Conservation (phyloP, 345 rosid species). For the Punica granatum region DNA sequence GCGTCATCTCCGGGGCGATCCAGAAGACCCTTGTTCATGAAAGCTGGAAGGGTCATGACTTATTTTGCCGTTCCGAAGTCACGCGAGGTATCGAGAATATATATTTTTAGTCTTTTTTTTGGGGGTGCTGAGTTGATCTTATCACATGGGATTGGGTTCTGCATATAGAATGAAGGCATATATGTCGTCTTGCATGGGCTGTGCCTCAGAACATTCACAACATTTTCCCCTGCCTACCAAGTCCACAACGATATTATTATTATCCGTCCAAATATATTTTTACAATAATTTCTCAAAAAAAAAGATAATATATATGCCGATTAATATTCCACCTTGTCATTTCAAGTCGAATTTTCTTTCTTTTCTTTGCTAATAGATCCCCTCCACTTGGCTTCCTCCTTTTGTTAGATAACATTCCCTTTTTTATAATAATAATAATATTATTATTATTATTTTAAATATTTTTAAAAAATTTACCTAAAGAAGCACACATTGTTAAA, state of each 20-base stretch:
- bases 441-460: no score
- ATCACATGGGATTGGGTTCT: background rate
- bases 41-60: no score
- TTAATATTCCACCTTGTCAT: slow-evolving; percentile 18
- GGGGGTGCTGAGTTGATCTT: background rate
- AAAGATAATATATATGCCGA: no score
- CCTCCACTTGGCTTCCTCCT: slow-evolving; percentile 8
- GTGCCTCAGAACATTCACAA: background rate
- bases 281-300: no score
- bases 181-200: background rate
- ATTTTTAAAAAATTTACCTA: no score
- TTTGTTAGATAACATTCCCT: background rate
- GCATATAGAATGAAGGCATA: background rate
- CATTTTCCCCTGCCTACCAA: background rate
- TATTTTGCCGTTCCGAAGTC: no score
- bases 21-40: no score
- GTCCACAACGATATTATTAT: background rate
- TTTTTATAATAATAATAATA: background rate
- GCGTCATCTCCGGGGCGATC: no score
- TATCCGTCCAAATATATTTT: background rate
- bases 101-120: no score
- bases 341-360: slow-evolving; percentile 8
- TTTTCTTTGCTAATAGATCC: background rate
- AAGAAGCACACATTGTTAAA: background rate
- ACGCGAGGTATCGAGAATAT: background rate